Percentiles rank a stretch among this genome's conserved stretches.
Conservation (phyloP, 306 rosid species). For the Begonia fuchsioides region DNA sequence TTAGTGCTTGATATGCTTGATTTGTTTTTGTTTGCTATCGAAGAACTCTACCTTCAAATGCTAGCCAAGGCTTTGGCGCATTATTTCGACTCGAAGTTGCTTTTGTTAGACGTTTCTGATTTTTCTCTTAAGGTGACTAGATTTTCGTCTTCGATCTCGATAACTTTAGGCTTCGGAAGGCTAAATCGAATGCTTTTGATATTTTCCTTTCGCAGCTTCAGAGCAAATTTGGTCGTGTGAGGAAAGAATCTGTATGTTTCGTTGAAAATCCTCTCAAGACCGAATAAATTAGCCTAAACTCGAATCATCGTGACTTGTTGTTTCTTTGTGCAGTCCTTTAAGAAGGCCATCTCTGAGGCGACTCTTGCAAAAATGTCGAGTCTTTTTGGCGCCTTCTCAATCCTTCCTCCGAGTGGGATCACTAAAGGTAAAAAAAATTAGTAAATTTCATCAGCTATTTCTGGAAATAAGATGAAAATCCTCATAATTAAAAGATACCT, state of each 20-base stretch:
- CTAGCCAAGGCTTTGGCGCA: constrained; percentile 84
- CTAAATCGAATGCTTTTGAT: constrained; percentile 9
- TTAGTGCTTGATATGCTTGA: neutral
- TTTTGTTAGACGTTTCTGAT: constrained; percentile 56
- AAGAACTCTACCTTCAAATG: constrained; percentile 78
- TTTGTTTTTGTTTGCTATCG: constrained; percentile 11
- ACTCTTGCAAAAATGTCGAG: constrained; percentile 55
- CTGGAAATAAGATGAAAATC: too few species aligned
- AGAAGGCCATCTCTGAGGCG: constrained; percentile 58
- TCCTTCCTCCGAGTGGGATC: constrained; percentile 41
- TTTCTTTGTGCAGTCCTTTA: constrained; percentile 29
- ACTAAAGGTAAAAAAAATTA: constrained; percentile 36
- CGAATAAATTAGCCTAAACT: constrained; percentile 3
- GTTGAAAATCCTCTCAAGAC: too few species aligned
- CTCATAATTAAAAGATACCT: too few species aligned
- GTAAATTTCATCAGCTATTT: neutral
- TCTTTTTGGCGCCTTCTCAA: constrained; percentile 50
- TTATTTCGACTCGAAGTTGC: constrained; percentile 55
- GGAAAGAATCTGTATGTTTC: constrained; percentile 44
- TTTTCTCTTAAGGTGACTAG: constrained; percentile 64
- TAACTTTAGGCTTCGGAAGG: constrained; percentile 1
- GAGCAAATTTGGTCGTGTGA: constrained; percentile 61
- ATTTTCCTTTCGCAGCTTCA: constrained; percentile 52
- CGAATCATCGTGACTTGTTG: neutral
- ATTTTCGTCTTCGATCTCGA: constrained; percentile 2